phyloP scores from a whole-genome alignment of 2,329 filamentous ascomycete genomes.

The Pleomassaria siparia region DNA sequence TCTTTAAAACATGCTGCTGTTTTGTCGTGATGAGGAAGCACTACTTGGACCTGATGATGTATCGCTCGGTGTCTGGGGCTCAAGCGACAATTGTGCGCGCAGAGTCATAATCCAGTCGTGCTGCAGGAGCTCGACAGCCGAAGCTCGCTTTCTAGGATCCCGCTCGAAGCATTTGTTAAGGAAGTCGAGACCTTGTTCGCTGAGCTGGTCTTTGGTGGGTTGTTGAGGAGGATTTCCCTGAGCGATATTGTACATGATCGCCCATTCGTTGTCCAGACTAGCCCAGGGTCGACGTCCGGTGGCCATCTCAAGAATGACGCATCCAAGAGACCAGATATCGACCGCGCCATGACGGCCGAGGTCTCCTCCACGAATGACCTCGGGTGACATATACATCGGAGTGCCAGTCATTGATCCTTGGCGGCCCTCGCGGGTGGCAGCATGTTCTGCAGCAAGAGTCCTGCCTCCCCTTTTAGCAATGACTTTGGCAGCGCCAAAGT shows the following conservation, averaged over 20 bases:
- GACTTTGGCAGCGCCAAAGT: constrained; percentile 96
- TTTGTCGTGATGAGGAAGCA: constrained; percentile 28
- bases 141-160: constrained; percentile 76
- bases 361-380: constrained; percentile 86
- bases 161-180: constrained; percentile 81
- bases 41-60: constrained; percentile 24
- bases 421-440: constrained; percentile 49
- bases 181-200: constrained; percentile 82
- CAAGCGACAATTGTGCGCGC: constrained; percentile 49
- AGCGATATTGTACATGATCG: constrained; percentile 99
- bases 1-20: constrained; percentile 36
- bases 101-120: constrained; percentile 78
- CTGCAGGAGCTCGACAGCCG: constrained; percentile 84
- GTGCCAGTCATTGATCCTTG: constrained; percentile 97
- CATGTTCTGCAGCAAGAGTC: constrained; percentile 70
- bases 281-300: constrained; percentile 94
- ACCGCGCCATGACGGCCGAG: constrained; percentile 78
- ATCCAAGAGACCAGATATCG: constrained; percentile 95
- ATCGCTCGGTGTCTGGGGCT: constrained; percentile 48
- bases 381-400: constrained; percentile 99
- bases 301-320: constrained; percentile 96
- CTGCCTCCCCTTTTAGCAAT: constrained; percentile 85
- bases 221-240: constrained; percentile 91
- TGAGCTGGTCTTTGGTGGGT: constrained; percentile 80
- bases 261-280: constrained; percentile 97